Evolutionary conservation across 1,284 basidiomycete genomes (phyloP), one percentile per base, ranked within the genome.

Genomic region (Bjerkandera adusta): DNA sequence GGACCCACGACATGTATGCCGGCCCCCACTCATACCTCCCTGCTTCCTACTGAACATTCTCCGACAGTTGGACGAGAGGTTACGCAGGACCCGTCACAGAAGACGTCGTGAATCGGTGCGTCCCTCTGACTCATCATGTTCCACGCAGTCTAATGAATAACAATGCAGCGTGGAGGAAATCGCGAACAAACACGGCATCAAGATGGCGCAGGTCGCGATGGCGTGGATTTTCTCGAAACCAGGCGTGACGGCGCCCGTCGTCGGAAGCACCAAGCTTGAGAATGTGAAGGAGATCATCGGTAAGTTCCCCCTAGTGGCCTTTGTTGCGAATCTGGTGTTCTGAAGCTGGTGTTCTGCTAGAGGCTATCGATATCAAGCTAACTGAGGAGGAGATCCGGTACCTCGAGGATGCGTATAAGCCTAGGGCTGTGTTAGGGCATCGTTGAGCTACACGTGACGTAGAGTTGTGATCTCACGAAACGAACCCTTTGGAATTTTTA

Each of bases 101-200:
- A 3, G 38, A 26, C 26, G 38, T 44, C 30, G 29, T 34, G 20
- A 8, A 18, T 20, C 25, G 20, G 22, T 26, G 33, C 35, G n/a
- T 36, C 16, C 20, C 32, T 30, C 3, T 11, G 11, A 2, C 16
- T 21, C 3, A 7, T 3, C 13, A 13, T 26, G 5, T 21, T 13
- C 3, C 15, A 13, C 24, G 3, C 37, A 15, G 8, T n/a, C n/a
- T n/a, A n/a, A n/a, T n/a, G n/a, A n/a, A n/a, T n/a, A n/a, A n/a
- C n/a, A 18, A 10, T 5, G 52, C 32, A 24, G 43, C 15, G 43
- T 40, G 10, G 70, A 73, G 51, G 65, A 70, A 50, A 50, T 77
- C 16, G 71, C 75, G 13, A 66, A 69, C 54, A 67, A 69, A 56
- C 58, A 58, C 41, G 49, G 52, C 39, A 41, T 54, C 5, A 58